Conservation (phyloP, 2,329 filamentous ascomycete genomes). For the Cladosporium sp. region DNA sequence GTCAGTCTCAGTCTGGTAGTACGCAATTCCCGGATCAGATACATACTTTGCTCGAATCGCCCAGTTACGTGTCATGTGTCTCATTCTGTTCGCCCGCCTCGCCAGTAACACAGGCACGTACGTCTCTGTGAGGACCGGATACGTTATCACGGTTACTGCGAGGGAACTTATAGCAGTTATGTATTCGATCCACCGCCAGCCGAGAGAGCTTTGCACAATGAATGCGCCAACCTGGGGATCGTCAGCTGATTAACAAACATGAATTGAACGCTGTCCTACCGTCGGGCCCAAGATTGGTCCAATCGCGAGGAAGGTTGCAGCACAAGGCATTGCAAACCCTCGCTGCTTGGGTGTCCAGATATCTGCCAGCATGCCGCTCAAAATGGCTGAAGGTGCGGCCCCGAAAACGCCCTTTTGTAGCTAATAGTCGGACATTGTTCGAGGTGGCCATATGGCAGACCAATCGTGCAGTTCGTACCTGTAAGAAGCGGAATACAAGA, state of each 20-base stretch:
- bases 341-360: constrained; percentile 28
- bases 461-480: not conserved
- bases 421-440: too few relatives aligned
- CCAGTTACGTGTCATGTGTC: constrained; percentile 44
- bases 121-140: constrained; percentile 53
- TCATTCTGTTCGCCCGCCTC: constrained; percentile 51
- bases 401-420: not conserved
- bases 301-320: constrained; percentile 28
- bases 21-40: constrained; percentile 21
- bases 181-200: constrained; percentile 33
- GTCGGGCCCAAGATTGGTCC: constrained; percentile 24
- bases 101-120: constrained; percentile 46
- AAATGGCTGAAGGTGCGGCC: constrained; percentile 20
- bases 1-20: not conserved
- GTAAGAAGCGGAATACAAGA: not conserved
- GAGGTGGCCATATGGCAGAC: too few relatives aligned
- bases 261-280: not conserved
- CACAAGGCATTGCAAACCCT: constrained; percentile 30
- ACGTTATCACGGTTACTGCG: constrained; percentile 44
- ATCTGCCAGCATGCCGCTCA: constrained; percentile 25
- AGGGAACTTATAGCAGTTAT: constrained; percentile 42
- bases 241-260: not conserved
- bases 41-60: constrained; percentile 19
- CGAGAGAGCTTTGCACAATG: constrained; percentile 17
- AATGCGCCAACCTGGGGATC: not conserved